Evolutionary conservation across 225 moss, liverwort and hornwort species (phyloP).

Genomic region (Sphagnum tenellum): DNA sequence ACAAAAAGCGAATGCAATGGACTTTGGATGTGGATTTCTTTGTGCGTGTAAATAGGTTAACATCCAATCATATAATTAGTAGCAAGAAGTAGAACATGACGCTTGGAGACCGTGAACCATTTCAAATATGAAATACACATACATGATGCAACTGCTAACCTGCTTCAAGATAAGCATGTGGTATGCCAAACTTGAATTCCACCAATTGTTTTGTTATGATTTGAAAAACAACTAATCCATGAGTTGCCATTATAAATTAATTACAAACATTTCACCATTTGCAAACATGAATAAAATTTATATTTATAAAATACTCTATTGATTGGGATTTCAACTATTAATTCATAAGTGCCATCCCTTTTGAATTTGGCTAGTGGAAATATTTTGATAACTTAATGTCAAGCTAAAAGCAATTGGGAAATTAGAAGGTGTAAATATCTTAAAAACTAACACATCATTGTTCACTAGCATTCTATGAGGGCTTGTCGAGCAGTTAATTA

Average conservation of each 20-base stretch:
- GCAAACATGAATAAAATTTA: no score
- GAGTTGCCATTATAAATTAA: neutral
- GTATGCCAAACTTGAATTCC: slow-evolving; percentile 73
- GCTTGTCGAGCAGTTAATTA: slow-evolving; percentile 73
- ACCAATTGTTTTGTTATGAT: slow-evolving; percentile 78
- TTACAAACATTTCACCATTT: no score
- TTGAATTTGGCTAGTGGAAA: slow-evolving; percentile 71
- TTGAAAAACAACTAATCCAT: slow-evolving; percentile 21
- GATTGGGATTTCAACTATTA: no score
- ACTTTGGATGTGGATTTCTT: no score
- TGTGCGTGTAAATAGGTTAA: no score
- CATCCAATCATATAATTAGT: no score
- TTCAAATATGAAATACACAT: no score
- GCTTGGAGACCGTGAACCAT: no score
- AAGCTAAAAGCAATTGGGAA: slow-evolving; percentile 16
- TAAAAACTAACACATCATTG: slow-evolving; percentile 63
- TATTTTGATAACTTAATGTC: slow-evolving; percentile 45
- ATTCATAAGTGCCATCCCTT: no score
- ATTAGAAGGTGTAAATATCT: slow-evolving; percentile 31
- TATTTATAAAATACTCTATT: no score
- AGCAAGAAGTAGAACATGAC: no score
- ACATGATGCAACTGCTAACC: slow-evolving; percentile 27
- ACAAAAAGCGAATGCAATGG: no score
- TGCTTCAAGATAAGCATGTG: slow-evolving; percentile 82
- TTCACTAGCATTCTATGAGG: slow-evolving; percentile 81